Conservation (phyloP, 73 alveolate genomes). For the Stentor roeselii region DNA sequence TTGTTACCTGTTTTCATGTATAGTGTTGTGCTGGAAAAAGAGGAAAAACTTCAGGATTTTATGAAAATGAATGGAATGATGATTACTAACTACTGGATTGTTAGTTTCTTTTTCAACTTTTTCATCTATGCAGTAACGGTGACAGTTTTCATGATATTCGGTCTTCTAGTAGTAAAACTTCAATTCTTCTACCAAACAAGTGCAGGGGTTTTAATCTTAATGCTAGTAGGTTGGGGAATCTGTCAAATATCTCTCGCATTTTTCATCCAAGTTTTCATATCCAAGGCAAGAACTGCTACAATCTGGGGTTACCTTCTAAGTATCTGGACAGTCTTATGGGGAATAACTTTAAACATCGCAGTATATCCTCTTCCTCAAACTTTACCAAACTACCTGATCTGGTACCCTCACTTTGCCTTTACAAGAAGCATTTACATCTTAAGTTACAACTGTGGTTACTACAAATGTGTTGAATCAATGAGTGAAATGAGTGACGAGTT, state of each 20-base stretch:
- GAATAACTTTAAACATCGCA: constrained; percentile 71
- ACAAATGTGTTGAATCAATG: constrained; percentile 65
- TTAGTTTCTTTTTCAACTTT: constrained; percentile 67
- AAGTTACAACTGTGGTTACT: constrained; percentile 83
- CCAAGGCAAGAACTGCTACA: constrained; percentile 87
- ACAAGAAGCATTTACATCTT: constrained; percentile 80
- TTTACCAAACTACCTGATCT: constrained; percentile 68
- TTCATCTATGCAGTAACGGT: constrained; percentile 65
- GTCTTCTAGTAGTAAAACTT: constrained; percentile 65
- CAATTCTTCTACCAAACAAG: constrained; percentile 75
- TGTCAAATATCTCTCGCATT: constrained; percentile 90
- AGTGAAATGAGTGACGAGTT: constrained; percentile 66
- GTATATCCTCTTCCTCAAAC: constrained; percentile 81
- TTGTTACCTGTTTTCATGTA: constrained; percentile 93
- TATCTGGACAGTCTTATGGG: constrained; percentile 72
- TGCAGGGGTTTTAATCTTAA: constrained; percentile 54
- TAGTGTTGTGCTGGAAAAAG: constrained; percentile 93
- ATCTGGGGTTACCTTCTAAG: constrained; percentile 91
- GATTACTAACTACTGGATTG: constrained; percentile 91
- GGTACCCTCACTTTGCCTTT: constrained; percentile 78
- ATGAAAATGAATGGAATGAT: constrained; percentile 98
- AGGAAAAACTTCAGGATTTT: constrained; percentile 86
- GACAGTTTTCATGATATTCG: constrained; percentile 61
- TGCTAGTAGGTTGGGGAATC: constrained; percentile 92
- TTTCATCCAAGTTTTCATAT: constrained; percentile 85